Base-by-base conservation (phyloP, 352 stramenopile genomes). In the Hyaloperonospora brassicae region DNA sequence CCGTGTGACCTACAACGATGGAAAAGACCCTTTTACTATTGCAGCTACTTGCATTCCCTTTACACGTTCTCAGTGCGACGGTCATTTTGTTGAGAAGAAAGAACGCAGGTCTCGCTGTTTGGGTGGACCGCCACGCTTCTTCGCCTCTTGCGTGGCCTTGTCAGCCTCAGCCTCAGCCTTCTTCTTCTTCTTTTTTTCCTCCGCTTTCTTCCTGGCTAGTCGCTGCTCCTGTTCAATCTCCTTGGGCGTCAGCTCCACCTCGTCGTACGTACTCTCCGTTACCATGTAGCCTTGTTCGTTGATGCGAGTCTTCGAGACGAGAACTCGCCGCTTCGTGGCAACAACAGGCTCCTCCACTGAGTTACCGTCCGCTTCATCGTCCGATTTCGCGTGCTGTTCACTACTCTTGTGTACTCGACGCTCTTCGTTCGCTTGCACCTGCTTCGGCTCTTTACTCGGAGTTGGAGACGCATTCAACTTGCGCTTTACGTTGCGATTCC, bases 241-340 rank as follows among this genome's bases (percentile, higher is more conserved):
- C 43, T 85, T 73, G 1, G 59, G 43, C 38, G 73, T 84, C 25
- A 88, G 55, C 47, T 89, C 72, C 35, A 88, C 70, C 38, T 89
- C 79, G 27, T 92, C 73, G 39, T 76, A 84, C 36, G 63, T 66
- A 44, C 84, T 84, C 61, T 93, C 82, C 25, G 79, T 93, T 25
- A 89, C 77, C 82, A 93, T 93, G 69, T 93, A 93, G 23, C 82
- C 82, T 46, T 87, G 59, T 24, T 89, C 76, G 44, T 85, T 89
- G 57, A 93, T 87, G 47, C 71, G 68, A 38, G 79, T 88, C 62
- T 87, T 93, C 34, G 61, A 76, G 34, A 88, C 69, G 13, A 82
- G 53, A 43, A 84, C 58, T 9, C 69, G 65, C n/a, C 77, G 68
- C 53, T 79, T 89, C 6, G 64, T 79, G 5, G 56, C 34, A 27